Evolutionary conservation across 768 basidiomycete genomes (phyloP).

Genomic region (Mycena metata): DNA sequence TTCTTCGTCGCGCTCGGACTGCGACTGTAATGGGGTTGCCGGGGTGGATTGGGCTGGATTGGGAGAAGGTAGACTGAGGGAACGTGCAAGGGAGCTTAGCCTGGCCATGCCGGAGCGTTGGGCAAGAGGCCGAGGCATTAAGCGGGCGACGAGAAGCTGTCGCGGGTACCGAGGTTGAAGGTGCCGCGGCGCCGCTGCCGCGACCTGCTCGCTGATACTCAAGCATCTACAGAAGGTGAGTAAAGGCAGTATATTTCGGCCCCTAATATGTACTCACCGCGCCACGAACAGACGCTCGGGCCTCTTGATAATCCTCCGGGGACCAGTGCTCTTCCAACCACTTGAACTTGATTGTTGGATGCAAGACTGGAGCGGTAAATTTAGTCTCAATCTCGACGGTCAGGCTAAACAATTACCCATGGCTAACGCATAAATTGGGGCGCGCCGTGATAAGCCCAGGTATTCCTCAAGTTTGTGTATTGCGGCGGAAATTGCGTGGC

Average conservation of each 20-base stretch:
- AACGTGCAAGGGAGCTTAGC: background rate
- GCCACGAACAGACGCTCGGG: slow-evolving; percentile 39
- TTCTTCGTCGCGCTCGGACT: background rate
- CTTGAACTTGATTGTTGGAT: slow-evolving; percentile 39
- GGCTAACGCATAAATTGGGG: slow-evolving; percentile 47
- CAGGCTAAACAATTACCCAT: slow-evolving; percentile 43
- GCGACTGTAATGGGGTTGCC: background rate
- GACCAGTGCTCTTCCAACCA: slow-evolving; percentile 40
- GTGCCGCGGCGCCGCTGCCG: too few species aligned
- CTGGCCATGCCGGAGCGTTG: background rate
- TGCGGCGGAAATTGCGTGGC: slow-evolving; percentile 43
- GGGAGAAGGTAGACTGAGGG: background rate
- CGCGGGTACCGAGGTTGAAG: too few species aligned
- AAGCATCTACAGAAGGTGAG: too few species aligned
- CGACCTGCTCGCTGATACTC: too few species aligned
- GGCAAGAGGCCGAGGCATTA: background rate
- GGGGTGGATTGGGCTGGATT: background rate
- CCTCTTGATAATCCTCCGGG: slow-evolving; percentile 14
- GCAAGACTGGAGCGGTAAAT: slow-evolving; percentile 36
- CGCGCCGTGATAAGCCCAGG: slow-evolving; percentile 40
- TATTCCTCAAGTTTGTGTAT: slow-evolving; percentile 52
- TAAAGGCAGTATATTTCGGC: too few species aligned
- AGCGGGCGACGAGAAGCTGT: too few species aligned
- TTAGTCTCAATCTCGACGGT: background rate
- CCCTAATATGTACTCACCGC: slow-evolving; percentile 30